Evolutionary conservation across 257 asterid genomes (phyloP).

Genomic region (Solanum appendiculatum): DNA sequence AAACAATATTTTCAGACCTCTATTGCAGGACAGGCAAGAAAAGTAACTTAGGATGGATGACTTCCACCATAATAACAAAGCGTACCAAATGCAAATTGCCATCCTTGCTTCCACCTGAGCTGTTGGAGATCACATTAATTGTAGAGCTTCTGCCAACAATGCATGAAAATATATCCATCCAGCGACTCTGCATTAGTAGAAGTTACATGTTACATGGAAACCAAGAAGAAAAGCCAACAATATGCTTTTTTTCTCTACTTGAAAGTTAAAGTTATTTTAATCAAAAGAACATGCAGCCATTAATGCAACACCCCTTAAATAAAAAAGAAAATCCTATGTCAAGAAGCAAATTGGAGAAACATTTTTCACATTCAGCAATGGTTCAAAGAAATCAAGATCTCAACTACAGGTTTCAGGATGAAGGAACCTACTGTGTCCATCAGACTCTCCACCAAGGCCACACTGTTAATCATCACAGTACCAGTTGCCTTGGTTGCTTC

Average conservation of each 20-base stretch:
- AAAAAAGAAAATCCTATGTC: background rate
- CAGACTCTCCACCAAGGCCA: constrained; percentile 46
- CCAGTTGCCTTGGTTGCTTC: constrained; percentile 70
- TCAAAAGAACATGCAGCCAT: background rate
- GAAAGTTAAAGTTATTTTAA: background rate
- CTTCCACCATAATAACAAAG: background rate
- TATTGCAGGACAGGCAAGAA: background rate
- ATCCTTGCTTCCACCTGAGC: constrained; percentile 67
- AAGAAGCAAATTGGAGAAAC: background rate
- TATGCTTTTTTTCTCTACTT: background rate
- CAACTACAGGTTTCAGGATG: background rate
- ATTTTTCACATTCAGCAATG: background rate
- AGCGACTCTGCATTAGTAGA: constrained; percentile 27
- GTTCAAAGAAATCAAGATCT: background rate
- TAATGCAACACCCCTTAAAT: background rate
- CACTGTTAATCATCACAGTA: constrained; percentile 33
- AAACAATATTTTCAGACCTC: background rate
- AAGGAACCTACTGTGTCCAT: constrained; percentile 57
- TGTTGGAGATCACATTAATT: constrained; percentile 47
- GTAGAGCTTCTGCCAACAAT: constrained; percentile 51
- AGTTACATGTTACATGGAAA: background rate
- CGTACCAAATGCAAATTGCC: constrained; percentile 75
- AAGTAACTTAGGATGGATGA: background rate
- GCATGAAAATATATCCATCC: constrained; percentile 74
- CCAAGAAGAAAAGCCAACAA: background rate